A percentile compares a stretch with the other conserved stretches of the same genome.
Evolutionary conservation across 345 rosid species (phyloP).

Genomic region (Ceriops tagal): DNA sequence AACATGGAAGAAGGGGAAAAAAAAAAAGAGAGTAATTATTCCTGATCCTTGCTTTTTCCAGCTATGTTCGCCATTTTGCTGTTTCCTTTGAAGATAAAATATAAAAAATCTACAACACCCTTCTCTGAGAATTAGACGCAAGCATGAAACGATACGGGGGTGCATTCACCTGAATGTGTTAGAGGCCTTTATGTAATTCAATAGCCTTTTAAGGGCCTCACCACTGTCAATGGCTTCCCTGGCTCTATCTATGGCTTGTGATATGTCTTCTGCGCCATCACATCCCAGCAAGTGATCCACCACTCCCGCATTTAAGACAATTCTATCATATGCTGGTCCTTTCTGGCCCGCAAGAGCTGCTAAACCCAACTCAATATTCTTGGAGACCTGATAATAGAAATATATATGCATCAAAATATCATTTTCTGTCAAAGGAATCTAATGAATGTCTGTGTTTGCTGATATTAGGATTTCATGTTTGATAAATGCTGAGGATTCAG

Average conservation of each 20-base stretch:
- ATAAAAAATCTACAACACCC: conserved; percentile 2
- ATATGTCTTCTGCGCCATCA: conserved; percentile 69
- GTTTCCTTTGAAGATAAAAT: not conserved
- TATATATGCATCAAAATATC: not conserved
- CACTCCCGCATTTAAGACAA: conserved; percentile 82
- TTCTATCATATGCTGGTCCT: conserved; percentile 90
- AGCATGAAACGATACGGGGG: not conserved
- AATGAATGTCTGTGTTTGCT: not conserved
- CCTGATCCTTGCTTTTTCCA: no score
- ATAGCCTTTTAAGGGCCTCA: conserved; percentile 62
- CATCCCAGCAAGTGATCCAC: conserved; percentile 88
- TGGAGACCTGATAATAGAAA: conserved; percentile 46
- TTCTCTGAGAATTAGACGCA: not conserved
- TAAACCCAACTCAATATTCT: conserved; percentile 83
- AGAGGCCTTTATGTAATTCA: conserved; percentile 77
- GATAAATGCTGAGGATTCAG: not conserved
- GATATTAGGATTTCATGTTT: not conserved
- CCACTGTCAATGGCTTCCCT: conserved; percentile 93
- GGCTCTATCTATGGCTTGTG: conserved; percentile 71
- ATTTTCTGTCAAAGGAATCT: not conserved
- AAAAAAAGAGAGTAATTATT: no score
- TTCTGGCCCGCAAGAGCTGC: conserved; percentile 72
- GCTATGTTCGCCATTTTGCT: no score
- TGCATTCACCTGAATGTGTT: conserved; percentile 31
- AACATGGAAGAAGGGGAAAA: no score